Evolutionary conservation across 169 alveolate species (phyloP).

Genomic region (Plasmodium cynomolgi): DNA sequence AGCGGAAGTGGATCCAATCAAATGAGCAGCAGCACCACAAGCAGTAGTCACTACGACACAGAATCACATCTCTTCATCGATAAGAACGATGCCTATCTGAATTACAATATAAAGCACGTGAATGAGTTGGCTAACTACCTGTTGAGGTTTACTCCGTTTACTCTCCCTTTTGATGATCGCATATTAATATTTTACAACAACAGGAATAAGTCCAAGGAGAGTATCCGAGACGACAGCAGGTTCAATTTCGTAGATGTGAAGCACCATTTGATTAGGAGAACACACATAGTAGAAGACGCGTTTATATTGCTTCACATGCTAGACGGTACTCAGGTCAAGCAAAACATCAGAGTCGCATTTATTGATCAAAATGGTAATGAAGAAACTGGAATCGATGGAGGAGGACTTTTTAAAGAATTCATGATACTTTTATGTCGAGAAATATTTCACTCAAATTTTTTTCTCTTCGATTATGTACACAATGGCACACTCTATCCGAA

Average conservation of each 20-base stretch:
- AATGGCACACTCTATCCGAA: slow-evolving; percentile 81
- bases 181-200: slow-evolving; percentile 75
- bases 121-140: slow-evolving; percentile 72
- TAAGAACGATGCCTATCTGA: slow-evolving; percentile 30
- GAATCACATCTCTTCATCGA: slow-evolving; percentile 30
- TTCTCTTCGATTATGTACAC: slow-evolving; percentile 83
- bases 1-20: not conserved
- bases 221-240: slow-evolving; percentile 56
- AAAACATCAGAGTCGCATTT: slow-evolving; percentile 88
- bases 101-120: slow-evolving; percentile 59
- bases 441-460: slow-evolving; percentile 90
- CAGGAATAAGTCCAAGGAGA: slow-evolving; percentile 71
- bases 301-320: slow-evolving; percentile 75
- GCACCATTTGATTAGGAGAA: slow-evolving; percentile 80
- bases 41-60: slow-evolving; percentile 26
- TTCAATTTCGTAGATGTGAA: slow-evolving; percentile 60
- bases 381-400: slow-evolving; percentile 98
- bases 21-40: not conserved
- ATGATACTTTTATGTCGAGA: slow-evolving; percentile 89
- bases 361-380: slow-evolving; percentile 89
- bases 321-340: slow-evolving; percentile 77
- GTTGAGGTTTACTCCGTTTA: slow-evolving; percentile 68
- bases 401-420: slow-evolving; percentile 98
- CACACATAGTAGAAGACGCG: slow-evolving; percentile 86
- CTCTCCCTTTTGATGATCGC: slow-evolving; percentile 78